Base-by-base conservation (phyloP, 257 asterid genomes). In the Ilex aquifolium region DNA sequence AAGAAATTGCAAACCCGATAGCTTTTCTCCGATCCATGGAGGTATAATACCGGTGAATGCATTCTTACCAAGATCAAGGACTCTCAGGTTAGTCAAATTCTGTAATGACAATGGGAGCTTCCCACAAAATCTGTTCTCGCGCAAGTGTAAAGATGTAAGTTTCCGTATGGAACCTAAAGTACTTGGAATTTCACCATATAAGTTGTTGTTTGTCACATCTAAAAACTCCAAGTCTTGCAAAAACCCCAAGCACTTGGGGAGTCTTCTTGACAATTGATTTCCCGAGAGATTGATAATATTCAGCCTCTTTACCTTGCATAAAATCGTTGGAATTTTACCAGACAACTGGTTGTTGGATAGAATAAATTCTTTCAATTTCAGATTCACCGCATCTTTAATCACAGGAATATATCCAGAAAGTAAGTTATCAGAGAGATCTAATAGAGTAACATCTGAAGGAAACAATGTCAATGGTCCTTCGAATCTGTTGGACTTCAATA, bases 1-100 rank as follows among this genome's bases (percentile, higher is more conserved):
- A 13, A 72, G 66, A 62, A 21, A 72, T 11, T 55, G 9, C 67
- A 75, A 51, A 21, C 55, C 44, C 4, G 52, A 9, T 36, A 74
- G 46, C 21, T 17, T 31, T 7, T 55, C 51, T 9, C 80, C 83
- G 1, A 78, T 29, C 78, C 79, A 71, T 32, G 63, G 11, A 8
- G 80, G 83, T 30, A 80, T 40, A 12, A 42, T 48, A 11, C 81
- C 79, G 2, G 53, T 57, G 15, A 80, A 36, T 51, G 65, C 56
- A 40, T 80, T 80, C 32, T 62, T 56, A 12, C 63, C 32, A 21
- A 78, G 21, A 42, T 72, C 71, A 7, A 74, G 54, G 1, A 72
- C 58, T 53, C 16, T 46, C 62, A 75, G 52, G 13, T 15, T 10
- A 14, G 2, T 57, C 29, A 73, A 29, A 59, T 57, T 21, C 12